Evolutionary conservation across 176 grass and related monocot genomes (phyloP).

Genomic region (Ensete ventricosum): DNA sequence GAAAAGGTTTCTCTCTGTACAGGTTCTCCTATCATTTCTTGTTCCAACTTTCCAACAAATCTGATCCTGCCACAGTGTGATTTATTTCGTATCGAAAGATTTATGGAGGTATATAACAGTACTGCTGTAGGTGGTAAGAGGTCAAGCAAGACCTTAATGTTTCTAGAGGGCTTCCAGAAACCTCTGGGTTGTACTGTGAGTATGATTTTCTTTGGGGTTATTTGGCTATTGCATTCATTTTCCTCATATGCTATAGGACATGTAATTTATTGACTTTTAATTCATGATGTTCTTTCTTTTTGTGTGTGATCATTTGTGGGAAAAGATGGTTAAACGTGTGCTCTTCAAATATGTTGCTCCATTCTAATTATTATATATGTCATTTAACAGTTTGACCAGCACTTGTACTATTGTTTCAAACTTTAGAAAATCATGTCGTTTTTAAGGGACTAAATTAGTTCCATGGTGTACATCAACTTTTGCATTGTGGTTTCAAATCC

Average conservation of each 20-base stretch:
- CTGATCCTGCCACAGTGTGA: constrained; percentile 58
- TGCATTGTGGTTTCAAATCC: too few species aligned
- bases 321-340: not conserved
- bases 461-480: too few species aligned
- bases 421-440: too few species aligned
- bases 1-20: constrained; percentile 66
- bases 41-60: constrained; percentile 54
- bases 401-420: too few species aligned
- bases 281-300: not conserved
- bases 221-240: not conserved
- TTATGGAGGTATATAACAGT: constrained; percentile 58
- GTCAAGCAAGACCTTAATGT: constrained; percentile 70
- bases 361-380: too few species aligned
- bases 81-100: constrained; percentile 69
- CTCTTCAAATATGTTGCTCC: too few species aligned
- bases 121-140: constrained; percentile 45
- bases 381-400: too few species aligned
- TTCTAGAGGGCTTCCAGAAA: constrained; percentile 64
- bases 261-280: not conserved
- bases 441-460: too few species aligned
- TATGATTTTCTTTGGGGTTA: constrained; percentile 5
- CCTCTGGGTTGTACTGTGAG: constrained; percentile 79
- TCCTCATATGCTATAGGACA: too few species aligned
- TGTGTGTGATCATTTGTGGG: too few species aligned
- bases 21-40: constrained; percentile 71